Base-by-base conservation (phyloP, 805 yeast genomes). In the Hanseniaspora nectarophila region DNA sequence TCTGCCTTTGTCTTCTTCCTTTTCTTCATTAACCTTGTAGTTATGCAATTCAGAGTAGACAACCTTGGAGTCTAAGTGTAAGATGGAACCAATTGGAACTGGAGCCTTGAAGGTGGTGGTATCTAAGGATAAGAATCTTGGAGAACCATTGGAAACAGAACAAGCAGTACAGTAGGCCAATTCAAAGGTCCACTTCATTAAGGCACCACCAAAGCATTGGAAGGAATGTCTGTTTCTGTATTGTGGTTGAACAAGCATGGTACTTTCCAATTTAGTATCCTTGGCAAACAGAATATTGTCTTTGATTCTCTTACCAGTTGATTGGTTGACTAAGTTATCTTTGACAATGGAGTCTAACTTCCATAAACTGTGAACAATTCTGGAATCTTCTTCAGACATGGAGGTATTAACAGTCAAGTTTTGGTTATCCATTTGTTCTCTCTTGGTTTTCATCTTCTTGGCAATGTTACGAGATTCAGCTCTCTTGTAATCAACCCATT, bases 211-310 rank as follows among this genome's bases (percentile, higher is more conserved):
- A 66, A 89, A 89, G 43, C 89, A 85, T 86, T 88, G 87, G 68
- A 83, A 86, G 3, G 94, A 84, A 64, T 89, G 95, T 64, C 95
- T 78, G 71, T 89, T 89, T 68, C 97, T 78, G 70, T 88, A 89
- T 70, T 89, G 97, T 1, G 97, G 97, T 68, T 89, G 97, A 90
- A 89, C 90, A 67, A 88, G 80, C 61, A 82, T 75, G 6, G 95
- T 85, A 10, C 95, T 83, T 49, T 76, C 71, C 50, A 85, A 74
- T 49, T 66, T 69, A 1, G 96, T 81, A 56, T 85, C 82, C 46
- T 76, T 73, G 94, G 87, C 84, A 58, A 76, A 76, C 43, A 73
- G 70, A 29, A 81, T 65, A 56, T 76, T 76, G 24, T 46, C 51
- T 18, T 46, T 52, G n/a, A 40, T 40, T 35, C 33, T 29, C n/a